Evolutionary conservation across 805 yeast species (phyloP).

Genomic region (Saccharomycopsis javanensis): DNA sequence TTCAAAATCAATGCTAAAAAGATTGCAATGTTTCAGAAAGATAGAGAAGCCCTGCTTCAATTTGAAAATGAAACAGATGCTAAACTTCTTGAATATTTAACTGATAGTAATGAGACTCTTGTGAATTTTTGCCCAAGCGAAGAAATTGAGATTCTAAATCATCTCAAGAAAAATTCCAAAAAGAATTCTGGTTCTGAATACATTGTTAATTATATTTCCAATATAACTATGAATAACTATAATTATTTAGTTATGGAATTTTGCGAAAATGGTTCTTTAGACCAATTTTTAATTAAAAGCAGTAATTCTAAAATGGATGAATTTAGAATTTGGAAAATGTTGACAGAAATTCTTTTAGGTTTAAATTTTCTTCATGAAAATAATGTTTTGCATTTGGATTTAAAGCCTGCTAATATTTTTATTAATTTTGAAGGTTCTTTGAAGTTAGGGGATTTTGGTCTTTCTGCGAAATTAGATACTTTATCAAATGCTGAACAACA

Average conservation of each 20-base stretch:
- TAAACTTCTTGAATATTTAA: constrained; percentile 7
- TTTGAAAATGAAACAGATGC: constrained; percentile 6
- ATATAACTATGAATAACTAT: constrained; percentile 9
- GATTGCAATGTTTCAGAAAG: neutral
- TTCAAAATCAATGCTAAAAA: neutral
- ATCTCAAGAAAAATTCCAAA: constrained; percentile 20
- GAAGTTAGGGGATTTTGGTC: constrained; percentile 94
- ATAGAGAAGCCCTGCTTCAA: constrained; percentile 8
- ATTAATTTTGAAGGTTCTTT: constrained; percentile 90
- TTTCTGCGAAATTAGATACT: constrained; percentile 50
- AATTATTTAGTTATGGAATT: constrained; percentile 85
- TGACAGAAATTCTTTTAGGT: constrained; percentile 79
- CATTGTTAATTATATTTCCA: constrained; percentile 15
- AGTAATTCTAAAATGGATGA: constrained; percentile 58
- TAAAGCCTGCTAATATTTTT: constrained; percentile 92
- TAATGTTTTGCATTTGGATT: constrained; percentile 73
- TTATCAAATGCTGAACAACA: neutral
- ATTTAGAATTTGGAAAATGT: constrained; percentile 95
- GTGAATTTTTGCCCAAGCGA: constrained; percentile 21
- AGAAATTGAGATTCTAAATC: constrained; percentile 30
- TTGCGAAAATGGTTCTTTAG: constrained; percentile 91
- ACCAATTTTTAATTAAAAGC: constrained; percentile 66
- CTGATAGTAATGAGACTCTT: neutral
- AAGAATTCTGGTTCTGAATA: constrained; percentile 16
- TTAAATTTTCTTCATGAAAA: constrained; percentile 69